Evolutionary conservation across 257 asterid genomes (phyloP), one percentile per base, ranked within the genome.

Genomic region (Cordia subcordata): DNA sequence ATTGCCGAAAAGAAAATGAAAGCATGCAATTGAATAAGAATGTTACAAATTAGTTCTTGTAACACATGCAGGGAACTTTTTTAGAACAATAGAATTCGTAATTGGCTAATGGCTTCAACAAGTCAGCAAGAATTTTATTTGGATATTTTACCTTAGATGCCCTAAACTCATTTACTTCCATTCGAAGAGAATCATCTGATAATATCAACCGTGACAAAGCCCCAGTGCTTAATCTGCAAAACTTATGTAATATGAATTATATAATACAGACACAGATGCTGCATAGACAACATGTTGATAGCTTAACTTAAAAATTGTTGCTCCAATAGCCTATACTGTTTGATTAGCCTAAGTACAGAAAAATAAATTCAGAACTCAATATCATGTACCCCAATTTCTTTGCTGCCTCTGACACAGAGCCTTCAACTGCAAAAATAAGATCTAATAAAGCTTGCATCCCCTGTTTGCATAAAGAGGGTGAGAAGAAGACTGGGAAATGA

Each of bases 401-500:
- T 35, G 96, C 94, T 55, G 96, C 90, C 55, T 87, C 96, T 55
- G 95, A 63, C 66, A 91, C 89, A 53, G 96, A 88, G 49, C 98
- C 98, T 61, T 77, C 85, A 17, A 81, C 85, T 16, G 88, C 96
- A 82, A 83, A 79, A 53, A 88, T 68, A 64, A 91, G 81, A 80
- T 91, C 98, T 20, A 91, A 79, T 73, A 91, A 73, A 68, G 96
- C 96, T 80, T 91, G 98, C 95, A 88, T 81, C 69, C 98, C 98
- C 98, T 88, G 79, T 40, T 51, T 45, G 47, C 33, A 27, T 14
- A 55, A 62, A 69, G 19, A 50, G 57, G 19, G 22, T 20, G 17
- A 45, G 1, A 35, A 61, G 57, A 39, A 22, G 18, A 56, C 37
- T 35, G 20, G 8, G 1, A 51, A 23, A 57, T 20, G 57, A 33